phyloP scores from a whole-genome alignment of 352 stramenopile species.

The Globisporangium paddicum region DNA sequence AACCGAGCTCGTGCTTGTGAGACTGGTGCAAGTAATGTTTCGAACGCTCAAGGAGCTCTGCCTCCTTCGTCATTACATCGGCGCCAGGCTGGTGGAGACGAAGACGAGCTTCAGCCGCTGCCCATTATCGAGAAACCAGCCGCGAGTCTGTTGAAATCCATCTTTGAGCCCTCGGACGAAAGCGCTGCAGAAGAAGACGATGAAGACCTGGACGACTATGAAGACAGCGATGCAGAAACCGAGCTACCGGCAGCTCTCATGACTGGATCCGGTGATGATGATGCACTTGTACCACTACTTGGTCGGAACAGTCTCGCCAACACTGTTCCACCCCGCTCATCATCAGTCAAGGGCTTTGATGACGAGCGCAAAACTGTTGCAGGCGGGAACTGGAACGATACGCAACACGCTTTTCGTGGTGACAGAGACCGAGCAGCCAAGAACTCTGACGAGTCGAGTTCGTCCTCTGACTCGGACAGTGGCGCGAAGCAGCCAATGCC shows the following conservation, averaged over 20 bases:
- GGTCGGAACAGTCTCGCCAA: constrained; percentile 4
- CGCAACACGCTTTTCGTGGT: constrained; percentile 1
- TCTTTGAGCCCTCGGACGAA: constrained; percentile 78
- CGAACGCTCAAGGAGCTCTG: not conserved
- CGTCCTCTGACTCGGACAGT: constrained; percentile 1
- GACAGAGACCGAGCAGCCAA: constrained; percentile 4
- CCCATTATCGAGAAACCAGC: constrained; percentile 38
- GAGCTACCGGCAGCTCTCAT: not conserved
- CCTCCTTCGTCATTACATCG: too few relatives aligned
- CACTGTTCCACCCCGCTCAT: not conserved
- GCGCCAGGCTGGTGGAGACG: not conserved
- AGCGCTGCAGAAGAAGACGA: constrained; percentile 34
- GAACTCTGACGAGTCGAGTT: constrained; percentile 9
- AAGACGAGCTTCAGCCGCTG: constrained; percentile 31
- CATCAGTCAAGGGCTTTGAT: not conserved
- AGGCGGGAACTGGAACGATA: constrained; percentile 2
- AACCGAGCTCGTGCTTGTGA: not conserved
- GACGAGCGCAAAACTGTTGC: not conserved
- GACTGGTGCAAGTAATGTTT: not conserved
- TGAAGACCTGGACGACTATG: constrained; percentile 13
- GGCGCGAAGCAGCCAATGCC: not conserved
- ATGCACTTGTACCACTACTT: not conserved
- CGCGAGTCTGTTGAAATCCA: constrained; percentile 60
- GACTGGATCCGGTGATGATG: not conserved
- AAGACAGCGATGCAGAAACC: constrained; percentile 15